Evolutionary conservation across 2,329 filamentous ascomycete genomes (phyloP), one percentile per base, ranked within the genome.

Genomic region (Fusarium sp.): DNA sequence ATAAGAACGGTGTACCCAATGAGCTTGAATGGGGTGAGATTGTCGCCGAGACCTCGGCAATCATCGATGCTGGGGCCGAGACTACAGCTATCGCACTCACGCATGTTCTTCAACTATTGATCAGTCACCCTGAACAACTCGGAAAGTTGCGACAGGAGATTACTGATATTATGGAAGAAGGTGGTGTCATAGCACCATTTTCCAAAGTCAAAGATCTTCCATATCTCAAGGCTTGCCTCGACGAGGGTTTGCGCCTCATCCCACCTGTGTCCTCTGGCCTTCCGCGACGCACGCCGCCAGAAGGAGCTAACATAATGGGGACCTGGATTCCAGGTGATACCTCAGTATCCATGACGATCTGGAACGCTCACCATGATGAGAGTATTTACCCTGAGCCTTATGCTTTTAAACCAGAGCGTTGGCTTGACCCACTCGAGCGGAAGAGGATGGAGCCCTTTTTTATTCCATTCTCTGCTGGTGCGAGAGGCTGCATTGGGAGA

Each of bases 11-110:
- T 14, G 68, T 75, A 4, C 74, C 80, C 0, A 61, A 57, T 23
- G 45, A 63, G 4, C 81, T 89, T 3, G 84, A 88, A 64, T 87
- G 82, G 82, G 87, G 87, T 25, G 87, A 90, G 74, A 84, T 88
- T 13, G 82, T 87, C 0, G 85, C 87, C 5, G 87, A 89, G 71
- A 79, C 86, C 23, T 80, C 75, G 55, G 86, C 84, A 72, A 88
- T 88, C 80, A 83, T 82, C 64, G 81, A 80, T 68, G 86, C 86
- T 1, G 86, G 86, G n/a, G 82, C 79, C 5, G 84, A 82, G 41
- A 87, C 85, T 0, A 87, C 85, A 4, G 77, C 78, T 13, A 80
- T 80, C 75, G 79, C 86, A 7, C 82, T 89, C 69, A 80, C 81
- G 10, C 86, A 88, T 67, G 82, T 84, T 28, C 79, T 88, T 68